These are phyloP conservation scores for Coriolopsis trogii DNA, from an alignment of 1,284 basidiomycete genomes.

Conservation along the genomic window DNA sequence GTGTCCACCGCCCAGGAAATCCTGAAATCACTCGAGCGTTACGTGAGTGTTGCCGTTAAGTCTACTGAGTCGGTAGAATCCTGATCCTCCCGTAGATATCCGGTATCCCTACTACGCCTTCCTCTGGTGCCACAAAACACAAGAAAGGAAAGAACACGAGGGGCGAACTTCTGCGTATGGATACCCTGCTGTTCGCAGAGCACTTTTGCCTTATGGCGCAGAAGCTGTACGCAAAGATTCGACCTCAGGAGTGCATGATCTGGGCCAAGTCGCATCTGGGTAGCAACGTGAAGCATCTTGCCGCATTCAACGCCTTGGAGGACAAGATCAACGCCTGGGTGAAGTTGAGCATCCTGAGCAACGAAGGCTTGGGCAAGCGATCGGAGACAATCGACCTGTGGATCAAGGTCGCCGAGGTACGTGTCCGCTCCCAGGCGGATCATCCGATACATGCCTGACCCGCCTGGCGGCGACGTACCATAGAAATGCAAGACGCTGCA, in stretches of 20 bases:
- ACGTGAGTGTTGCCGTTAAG: constrained; percentile 43
- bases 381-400: constrained; percentile 69
- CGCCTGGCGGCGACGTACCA: not conserved
- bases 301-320: constrained; percentile 60
- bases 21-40: constrained; percentile 52
- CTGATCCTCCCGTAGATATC: constrained; percentile 25
- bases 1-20: constrained; percentile 53
- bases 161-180: constrained; percentile 55
- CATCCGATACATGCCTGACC: constrained; percentile 4
- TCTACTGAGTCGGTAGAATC: not conserved
- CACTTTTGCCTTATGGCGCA: constrained; percentile 65
- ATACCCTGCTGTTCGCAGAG: constrained; percentile 60
- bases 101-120: constrained; percentile 26
- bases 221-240: constrained; percentile 58
- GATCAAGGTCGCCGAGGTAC: constrained; percentile 77
- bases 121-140: constrained; percentile 29
- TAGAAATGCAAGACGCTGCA: constrained; percentile 69
- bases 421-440: not conserved
- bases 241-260: constrained; percentile 61
- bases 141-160: constrained; percentile 48
- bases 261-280: constrained; percentile 49
- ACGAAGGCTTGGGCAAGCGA: constrained; percentile 52
- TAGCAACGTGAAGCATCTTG: constrained; percentile 45
- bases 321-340: constrained; percentile 70
- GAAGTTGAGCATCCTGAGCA: constrained; percentile 58